phyloP scores from a whole-genome alignment of 1,139 yeast species.

The Casaregolazyma suthepensis region DNA sequence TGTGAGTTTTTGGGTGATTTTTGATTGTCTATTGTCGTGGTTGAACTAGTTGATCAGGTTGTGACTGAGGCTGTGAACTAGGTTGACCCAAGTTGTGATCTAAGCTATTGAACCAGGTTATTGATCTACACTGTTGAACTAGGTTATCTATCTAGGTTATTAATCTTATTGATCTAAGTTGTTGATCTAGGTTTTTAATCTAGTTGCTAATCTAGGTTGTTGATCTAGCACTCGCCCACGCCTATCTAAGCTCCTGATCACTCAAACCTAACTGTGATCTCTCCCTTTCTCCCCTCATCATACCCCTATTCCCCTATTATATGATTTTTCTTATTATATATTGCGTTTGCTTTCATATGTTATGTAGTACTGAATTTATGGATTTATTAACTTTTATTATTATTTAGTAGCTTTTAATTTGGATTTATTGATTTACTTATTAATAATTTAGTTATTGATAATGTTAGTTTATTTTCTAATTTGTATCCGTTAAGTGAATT shows the following conservation, averaged over 20 bases:
- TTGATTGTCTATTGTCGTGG: no score
- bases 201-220: background rate
- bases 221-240: no score
- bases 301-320: background rate
- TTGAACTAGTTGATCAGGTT: background rate
- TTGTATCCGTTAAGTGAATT: no score
- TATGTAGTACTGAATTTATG: background rate
- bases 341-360: background rate
- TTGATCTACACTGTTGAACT: background rate
- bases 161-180: background rate
- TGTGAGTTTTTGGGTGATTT: no score
- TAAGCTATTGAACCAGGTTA: no score
- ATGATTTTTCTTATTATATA: background rate
- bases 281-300: no score
- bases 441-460: background rate
- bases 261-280: no score
- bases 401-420: no score
- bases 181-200: background rate
- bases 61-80: background rate
- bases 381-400: no score
- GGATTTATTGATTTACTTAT: background rate
- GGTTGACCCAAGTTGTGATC: no score
- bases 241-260: no score
- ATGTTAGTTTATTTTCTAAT: background rate
- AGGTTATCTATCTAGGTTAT: background rate